phyloP scores from a whole-genome alignment of 1,284 basidiomycete species.

The Leccinum griseonigrum region DNA sequence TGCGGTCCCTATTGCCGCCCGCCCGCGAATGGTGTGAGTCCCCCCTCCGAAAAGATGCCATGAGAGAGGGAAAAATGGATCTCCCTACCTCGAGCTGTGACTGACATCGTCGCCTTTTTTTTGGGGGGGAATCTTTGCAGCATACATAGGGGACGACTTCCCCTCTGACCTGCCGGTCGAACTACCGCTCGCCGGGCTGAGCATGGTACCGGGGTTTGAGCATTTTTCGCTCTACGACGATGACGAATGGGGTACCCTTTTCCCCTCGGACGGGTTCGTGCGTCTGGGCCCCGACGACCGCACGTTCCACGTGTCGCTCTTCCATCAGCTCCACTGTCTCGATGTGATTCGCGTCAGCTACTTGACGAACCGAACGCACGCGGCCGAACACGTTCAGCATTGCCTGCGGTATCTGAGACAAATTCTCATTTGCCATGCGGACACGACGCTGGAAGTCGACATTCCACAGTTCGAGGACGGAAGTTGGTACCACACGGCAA shows the following conservation, averaged over 20 bases:
- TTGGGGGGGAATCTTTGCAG: slow-evolving; percentile 4
- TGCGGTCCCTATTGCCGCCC: slow-evolving; percentile 14
- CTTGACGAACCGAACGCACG: slow-evolving; percentile 29
- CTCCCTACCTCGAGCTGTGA: background rate
- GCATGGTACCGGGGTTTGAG: slow-evolving; percentile 18
- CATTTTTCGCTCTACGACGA: slow-evolving; percentile 34
- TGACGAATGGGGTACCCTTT: slow-evolving; percentile 38
- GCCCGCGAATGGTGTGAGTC: slow-evolving; percentile 27
- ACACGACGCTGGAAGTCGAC: slow-evolving; percentile 40
- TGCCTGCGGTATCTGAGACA: slow-evolving; percentile 41
- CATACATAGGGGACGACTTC: slow-evolving; percentile 29
- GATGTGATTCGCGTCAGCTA: slow-evolving; percentile 33
- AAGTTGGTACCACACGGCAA: slow-evolving; percentile 26
- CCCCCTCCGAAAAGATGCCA: background rate
- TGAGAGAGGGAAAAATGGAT: background rate
- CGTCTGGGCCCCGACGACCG: slow-evolving; percentile 34
- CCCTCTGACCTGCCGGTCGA: slow-evolving; percentile 29
- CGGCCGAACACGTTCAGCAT: slow-evolving; percentile 37
- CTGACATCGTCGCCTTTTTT: background rate
- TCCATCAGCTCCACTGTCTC: slow-evolving; percentile 38
- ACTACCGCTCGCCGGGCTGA: slow-evolving; percentile 28
- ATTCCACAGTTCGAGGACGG: slow-evolving; percentile 26
- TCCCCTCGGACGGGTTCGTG: slow-evolving; percentile 37
- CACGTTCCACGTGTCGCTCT: slow-evolving; percentile 34
- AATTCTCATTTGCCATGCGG: slow-evolving; percentile 38